Evolutionary conservation across 305 asterid genomes (phyloP), one percentile per base, ranked within the genome.

Genomic region (Solanum hybrid): DNA sequence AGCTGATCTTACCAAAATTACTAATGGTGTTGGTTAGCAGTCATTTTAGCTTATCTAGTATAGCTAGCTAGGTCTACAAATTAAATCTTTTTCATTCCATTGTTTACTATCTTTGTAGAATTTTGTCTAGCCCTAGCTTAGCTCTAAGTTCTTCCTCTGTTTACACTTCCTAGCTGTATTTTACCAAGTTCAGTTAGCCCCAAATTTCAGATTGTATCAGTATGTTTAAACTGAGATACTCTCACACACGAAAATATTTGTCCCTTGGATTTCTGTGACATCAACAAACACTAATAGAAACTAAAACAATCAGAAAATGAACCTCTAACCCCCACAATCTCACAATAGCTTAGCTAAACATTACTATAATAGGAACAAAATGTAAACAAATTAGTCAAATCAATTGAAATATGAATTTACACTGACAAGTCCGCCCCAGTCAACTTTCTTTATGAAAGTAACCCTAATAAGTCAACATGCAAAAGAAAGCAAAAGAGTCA

Each of bases 401-500:
- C 10, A 82, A 51, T 3, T 82, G 27, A 2, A 78, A 35, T 35
- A 78, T 10, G 85, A 78, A 22, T 35, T 10, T 78, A 78, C 9
- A 10, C 51, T 34, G 45, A 0, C 27, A 78, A 34, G 56, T 17
- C 42, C 26, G 7, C 12, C 40, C 42, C 42, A 40, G 36, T 14
- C 24, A 26, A 40, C 37, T 26, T 42, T 80, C 36, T 80, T 14
- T 26, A 80, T 14, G 71, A 64, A 76, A 88, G 6, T 22, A 88
- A 90, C 86, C 92, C 92, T 90, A 92, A 81, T 14, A 81, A 24
- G 66, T 38, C 86, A 80, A 45, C 71, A 82, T 22, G 6, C 13
- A 85, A 40, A 88, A 81, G 85, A 0, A 66, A 42, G 26, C 0
- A 34, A 72, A 75, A 32, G 86, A 29, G 36, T 14, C 8, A 40